Base-by-base conservation (phyloP, 306 rosid species). In the Cucurbita maxima region DNA sequence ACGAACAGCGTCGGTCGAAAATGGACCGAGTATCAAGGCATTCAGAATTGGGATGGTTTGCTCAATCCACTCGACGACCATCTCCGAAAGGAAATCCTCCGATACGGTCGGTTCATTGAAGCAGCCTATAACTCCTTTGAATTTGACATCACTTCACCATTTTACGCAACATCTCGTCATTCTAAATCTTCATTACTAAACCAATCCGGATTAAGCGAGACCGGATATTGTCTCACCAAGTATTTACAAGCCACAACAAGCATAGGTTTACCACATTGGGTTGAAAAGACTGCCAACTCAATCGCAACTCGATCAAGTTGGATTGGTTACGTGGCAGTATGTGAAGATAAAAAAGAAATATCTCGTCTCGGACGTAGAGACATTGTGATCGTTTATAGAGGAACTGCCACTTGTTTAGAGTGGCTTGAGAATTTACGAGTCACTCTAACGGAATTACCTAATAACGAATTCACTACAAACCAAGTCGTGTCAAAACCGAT, bases 11-110 rank as follows among this genome's bases (percentile, higher is more conserved):
- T 85, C 8, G 68, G 80, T 8, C 81, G 64, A 58, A 79, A 67
- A 60, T 89, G 96, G 92, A 82, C 52, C 75, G 87, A 89, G 20
- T 89, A 87, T 41, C 96, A 89, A 82, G 96, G 96, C 1, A 41
- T 78, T 43, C 40, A 64, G 4, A 80, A 89, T 57, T 85, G 96
- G 90, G 83, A 81, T 6, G 91, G 88, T 52, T 77, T 89, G 60
- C 76, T 89, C 8, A 90, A 89, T 66, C 96, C 96, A 0, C 71
- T 89, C 14, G 90, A 89, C 41, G 77, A 85, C 4, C 78, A 81
- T 54, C 86, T 89, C 10, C 88, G 88, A 0, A 41, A 71, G 0
- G 96, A 89, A 48, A 87, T 89, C 48, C 90, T 89, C 30, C 83
- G 96, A 3, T 89, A 87, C 37, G 96, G 96, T 0, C 75, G 78